A percentile compares a stretch with the other conserved stretches of the same genome.
Evolutionary conservation across 1,139 yeast genomes (phyloP).

Genomic region (Lodderomyces pseudojiufengensis): DNA sequence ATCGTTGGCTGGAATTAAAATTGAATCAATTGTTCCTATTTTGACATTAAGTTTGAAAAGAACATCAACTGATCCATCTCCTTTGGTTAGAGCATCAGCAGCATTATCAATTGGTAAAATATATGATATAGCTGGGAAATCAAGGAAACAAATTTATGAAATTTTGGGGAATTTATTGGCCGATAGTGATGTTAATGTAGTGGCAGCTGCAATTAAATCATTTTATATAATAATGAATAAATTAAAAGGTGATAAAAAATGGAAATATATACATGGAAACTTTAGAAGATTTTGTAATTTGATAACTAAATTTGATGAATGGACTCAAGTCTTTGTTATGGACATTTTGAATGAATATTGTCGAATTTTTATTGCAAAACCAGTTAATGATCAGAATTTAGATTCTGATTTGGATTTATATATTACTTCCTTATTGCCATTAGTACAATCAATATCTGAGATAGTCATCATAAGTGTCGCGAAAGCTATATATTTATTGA

Average conservation of each 20-base stretch:
- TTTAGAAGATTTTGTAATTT: slow-evolving; percentile 59
- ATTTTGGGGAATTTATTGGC: slow-evolving; percentile 51
- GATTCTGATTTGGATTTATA: slow-evolving; percentile 59
- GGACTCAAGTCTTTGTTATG: slow-evolving; percentile 64
- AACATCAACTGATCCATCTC: slow-evolving; percentile 66
- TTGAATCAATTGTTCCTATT: slow-evolving; percentile 78
- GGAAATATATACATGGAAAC: slow-evolving; percentile 69
- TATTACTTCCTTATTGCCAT: slow-evolving; percentile 39
- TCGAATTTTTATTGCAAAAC: slow-evolving; percentile 55
- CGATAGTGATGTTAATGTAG: slow-evolving; percentile 65
- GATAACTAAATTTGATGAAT: slow-evolving; percentile 61
- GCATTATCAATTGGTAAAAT: slow-evolving; percentile 76
- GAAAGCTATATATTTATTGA: slow-evolving; percentile 50
- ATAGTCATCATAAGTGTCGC: slow-evolving; percentile 61
- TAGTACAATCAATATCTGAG: slow-evolving; percentile 53
- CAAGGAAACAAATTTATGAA: slow-evolving; percentile 41
- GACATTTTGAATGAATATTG: slow-evolving; percentile 67
- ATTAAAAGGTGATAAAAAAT: slow-evolving; percentile 34
- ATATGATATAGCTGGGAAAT: slow-evolving; percentile 35
- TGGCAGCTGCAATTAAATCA: slow-evolving; percentile 64
- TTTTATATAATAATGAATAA: slow-evolving; percentile 42
- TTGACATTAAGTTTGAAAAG: slow-evolving; percentile 69
- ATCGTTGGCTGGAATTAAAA: slow-evolving; percentile 75
- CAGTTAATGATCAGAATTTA: slow-evolving; percentile 43
- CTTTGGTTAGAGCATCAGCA: slow-evolving; percentile 75